phyloP scores from a whole-genome alignment of 257 asterid species.

The Nicotiana undulata region DNA sequence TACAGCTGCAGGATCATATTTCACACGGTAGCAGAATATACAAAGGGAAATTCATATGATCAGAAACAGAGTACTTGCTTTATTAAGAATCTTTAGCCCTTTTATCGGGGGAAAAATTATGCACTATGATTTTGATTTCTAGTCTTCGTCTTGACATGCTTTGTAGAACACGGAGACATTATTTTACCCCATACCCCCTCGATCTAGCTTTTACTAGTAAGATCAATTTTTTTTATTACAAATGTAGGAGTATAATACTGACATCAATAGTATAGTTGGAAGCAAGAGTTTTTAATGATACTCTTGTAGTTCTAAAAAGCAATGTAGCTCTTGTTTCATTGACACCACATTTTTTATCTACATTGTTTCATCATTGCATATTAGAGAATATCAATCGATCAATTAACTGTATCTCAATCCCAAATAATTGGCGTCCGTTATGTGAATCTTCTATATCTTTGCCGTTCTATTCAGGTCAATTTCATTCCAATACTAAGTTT shows the following conservation, averaged over 20 bases:
- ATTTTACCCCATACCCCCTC: not conserved
- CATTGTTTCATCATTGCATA: not conserved
- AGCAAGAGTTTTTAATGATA: not conserved
- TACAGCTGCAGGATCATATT: not conserved
- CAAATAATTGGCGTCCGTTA: not conserved
- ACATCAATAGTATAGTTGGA: not conserved
- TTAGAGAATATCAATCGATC: not conserved
- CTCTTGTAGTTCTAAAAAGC: not conserved
- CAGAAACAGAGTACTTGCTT: not conserved
- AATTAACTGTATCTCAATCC: not conserved
- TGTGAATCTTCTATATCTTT: not conserved
- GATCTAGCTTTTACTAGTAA: not conserved
- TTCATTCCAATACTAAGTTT: not conserved
- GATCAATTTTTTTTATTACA: not conserved
- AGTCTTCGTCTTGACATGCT: not conserved
- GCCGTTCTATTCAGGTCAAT: not conserved
- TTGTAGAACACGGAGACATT: not conserved
- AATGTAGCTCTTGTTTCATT: not conserved
- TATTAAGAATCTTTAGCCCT: not conserved
- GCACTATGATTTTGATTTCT: not conserved
- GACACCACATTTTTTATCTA: not conserved
- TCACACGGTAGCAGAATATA: not conserved
- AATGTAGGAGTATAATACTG: not conserved
- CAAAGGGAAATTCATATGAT: not conserved
- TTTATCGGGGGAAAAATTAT: not conserved